These are phyloP conservation scores for Vavraia culicis DNA, from an alignment of 371 early-diverging fungal species.

Conservation along the genomic window DNA sequence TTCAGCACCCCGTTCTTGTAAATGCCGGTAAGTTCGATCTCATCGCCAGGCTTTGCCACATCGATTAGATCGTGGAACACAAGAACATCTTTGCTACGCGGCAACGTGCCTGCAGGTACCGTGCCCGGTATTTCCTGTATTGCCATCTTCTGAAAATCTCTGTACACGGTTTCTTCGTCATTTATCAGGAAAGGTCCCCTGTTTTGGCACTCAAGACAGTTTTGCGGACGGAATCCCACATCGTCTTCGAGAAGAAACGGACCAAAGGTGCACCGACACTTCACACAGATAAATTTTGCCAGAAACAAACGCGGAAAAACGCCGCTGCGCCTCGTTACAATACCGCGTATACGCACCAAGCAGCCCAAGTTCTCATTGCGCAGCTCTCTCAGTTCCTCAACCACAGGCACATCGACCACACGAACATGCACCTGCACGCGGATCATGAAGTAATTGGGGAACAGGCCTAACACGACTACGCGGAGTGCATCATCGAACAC, in stretches of 20 bases:
- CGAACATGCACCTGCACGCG: slow-evolving; percentile 69
- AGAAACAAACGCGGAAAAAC: slow-evolving; percentile 86
- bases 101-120: slow-evolving; percentile 81
- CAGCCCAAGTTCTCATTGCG: slow-evolving; percentile 66
- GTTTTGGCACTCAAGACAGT: slow-evolving; percentile 74
- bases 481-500: slow-evolving; percentile 75
- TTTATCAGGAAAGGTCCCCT: slow-evolving; percentile 72
- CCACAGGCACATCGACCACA: slow-evolving; percentile 64
- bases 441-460: slow-evolving; percentile 70
- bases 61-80: slow-evolving; percentile 88
- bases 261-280: slow-evolving; percentile 72
- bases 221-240: slow-evolving; percentile 55
- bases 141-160: slow-evolving; percentile 86
- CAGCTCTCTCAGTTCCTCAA: slow-evolving; percentile 64
- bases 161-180: slow-evolving; percentile 69
- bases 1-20: slow-evolving; percentile 83
- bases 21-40: slow-evolving; percentile 82
- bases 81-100: slow-evolving; percentile 76
- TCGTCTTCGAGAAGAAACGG: slow-evolving; percentile 75
- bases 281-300: slow-evolving; percentile 79
- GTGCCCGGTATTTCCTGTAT: slow-evolving; percentile 90
- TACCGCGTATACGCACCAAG: slow-evolving; percentile 71
- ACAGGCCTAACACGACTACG: slow-evolving; percentile 61
- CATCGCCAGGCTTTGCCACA: slow-evolving; percentile 83
- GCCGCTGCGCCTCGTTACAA: slow-evolving; percentile 73